Evolutionary conservation across 495 filamentous ascomycete species (phyloP), one percentile per base, ranked within the genome.

Genomic region (Niebla homalea): DNA sequence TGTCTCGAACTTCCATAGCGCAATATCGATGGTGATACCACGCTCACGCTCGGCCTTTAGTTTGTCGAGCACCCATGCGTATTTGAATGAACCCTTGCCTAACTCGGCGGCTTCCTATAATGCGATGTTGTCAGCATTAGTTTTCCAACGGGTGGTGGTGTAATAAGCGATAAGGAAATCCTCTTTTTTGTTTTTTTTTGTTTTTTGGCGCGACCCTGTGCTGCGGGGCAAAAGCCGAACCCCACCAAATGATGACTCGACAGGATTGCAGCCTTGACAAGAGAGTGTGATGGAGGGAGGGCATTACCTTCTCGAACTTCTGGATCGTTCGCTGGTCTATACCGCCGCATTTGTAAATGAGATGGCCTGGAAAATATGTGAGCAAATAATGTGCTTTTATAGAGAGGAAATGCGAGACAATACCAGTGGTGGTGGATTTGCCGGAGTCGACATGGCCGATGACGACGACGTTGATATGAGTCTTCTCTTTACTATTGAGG

Each of bases 271-370:
- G 14, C 21, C 50, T 40, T 49, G 15, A 38, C 36, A 50, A 51
- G 59, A n/a, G n/a, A n/a, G n/a, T n/a, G n/a, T n/a, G n/a, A 61
- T 37, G 19, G 48, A 49, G 54, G 26, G 36, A 36, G 44, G 37
- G 51, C 43, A 40, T 66, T 66, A 90, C 86, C 86, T 98, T 98
- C 88, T 98, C 92, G 80, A 98, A 98, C 84, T 98, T 98, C 84
- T 98, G 93, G 67, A 98, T 98, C 69, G 93, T 97, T 90, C 92
- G 92, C 79, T 87, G 85, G 84, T 98, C 92, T 66, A 98, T 98
- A 84, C 92, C 92, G 83, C 92, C 92, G 77, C 92, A 98, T 78
- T 98, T 94, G 87, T 98, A 98, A 84, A 97, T 98, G 77, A 97
- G 78, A 74, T 97, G 92, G 71, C 84, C 82, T 70, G 46, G 15